Conservation (phyloP, 805 yeast genomes). For the Crinitomyces ghanaensis region DNA sequence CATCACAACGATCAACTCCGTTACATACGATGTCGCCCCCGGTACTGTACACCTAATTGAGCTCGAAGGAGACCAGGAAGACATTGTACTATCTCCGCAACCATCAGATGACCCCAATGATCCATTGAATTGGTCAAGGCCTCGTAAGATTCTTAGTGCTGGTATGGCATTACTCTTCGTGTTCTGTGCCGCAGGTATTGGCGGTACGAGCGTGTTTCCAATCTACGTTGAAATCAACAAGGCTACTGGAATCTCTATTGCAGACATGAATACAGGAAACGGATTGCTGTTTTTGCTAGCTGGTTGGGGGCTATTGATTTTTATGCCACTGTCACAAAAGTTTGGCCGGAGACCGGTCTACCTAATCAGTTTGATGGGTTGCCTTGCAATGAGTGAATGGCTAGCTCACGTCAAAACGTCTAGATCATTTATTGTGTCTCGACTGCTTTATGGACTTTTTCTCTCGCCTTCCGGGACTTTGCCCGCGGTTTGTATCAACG, state of each 20-base stretch:
- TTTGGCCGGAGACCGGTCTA: conserved; percentile 13
- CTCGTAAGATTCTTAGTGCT: conserved; percentile 37
- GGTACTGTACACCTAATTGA: conserved; percentile 17
- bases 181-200: conserved; percentile 33
- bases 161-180: conserved; percentile 29
- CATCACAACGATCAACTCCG: too few species aligned
- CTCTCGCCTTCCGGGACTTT: conserved; percentile 74
- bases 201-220: conserved; percentile 38
- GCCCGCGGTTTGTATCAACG: conserved; percentile 51
- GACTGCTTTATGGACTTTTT: conserved; percentile 38
- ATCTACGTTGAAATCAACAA: conserved; percentile 30
- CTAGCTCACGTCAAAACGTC: conserved; percentile 29
- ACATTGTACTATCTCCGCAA: conserved; percentile 48
- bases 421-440: conserved; percentile 31
- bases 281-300: conserved; percentile 42
- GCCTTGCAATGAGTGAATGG: conserved; percentile 32
- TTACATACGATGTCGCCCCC: conserved; percentile 15
- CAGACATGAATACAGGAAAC: conserved; percentile 35
- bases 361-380: conserved; percentile 25
- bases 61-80: conserved; percentile 5
- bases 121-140: conserved; percentile 51
- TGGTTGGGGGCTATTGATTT: conserved; percentile 35
- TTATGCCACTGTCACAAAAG: conserved; percentile 11
- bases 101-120: conserved; percentile 63
- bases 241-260: conserved; percentile 28